These are phyloP conservation scores for Rutstroemia sp. DNA, from an alignment of 2,329 filamentous ascomycete species.

Conservation along the genomic window DNA sequence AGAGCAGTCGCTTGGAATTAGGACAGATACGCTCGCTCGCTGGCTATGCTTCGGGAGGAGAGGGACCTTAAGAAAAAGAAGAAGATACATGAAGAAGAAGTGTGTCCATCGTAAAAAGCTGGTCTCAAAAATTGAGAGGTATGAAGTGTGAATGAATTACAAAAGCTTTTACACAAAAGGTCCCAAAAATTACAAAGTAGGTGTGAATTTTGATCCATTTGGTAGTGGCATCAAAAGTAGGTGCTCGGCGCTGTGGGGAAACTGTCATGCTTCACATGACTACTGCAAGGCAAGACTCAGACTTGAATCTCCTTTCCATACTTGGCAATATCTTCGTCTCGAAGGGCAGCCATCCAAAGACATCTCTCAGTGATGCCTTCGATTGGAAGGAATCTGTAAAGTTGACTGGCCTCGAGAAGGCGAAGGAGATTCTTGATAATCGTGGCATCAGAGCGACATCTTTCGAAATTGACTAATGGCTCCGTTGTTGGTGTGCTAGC, in stretches of 20 bases:
- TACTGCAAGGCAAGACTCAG: slow-evolving; percentile 12
- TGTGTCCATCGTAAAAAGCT: neutral
- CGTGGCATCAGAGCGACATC: slow-evolving; percentile 65
- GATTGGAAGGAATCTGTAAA: slow-evolving; percentile 66
- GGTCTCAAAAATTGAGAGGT: slow-evolving; percentile 5
- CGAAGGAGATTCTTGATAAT: slow-evolving; percentile 75
- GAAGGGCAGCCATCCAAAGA: slow-evolving; percentile 75
- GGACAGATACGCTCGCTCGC: neutral
- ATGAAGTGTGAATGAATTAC: slow-evolving; percentile 9
- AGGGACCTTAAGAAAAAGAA: neutral
- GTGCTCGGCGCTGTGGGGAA: neutral
- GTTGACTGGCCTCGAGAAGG: slow-evolving; percentile 70
- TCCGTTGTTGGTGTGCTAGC: slow-evolving; percentile 58
- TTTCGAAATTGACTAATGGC: slow-evolving; percentile 75
- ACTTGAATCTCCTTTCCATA: slow-evolving; percentile 27
- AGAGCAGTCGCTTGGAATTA: neutral
- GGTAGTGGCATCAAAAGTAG: neutral
- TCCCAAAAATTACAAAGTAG: slow-evolving; percentile 6
- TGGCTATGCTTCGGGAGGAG: neutral
- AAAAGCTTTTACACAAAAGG: slow-evolving; percentile 9
- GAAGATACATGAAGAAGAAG: slow-evolving; percentile 8
- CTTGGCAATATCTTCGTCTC: slow-evolving; percentile 64
- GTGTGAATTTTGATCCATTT: slow-evolving; percentile 4
- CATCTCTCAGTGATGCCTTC: slow-evolving; percentile 73
- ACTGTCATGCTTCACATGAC: too few relatives aligned